Evolutionary conservation across 2,329 filamentous ascomycete genomes (phyloP), one percentile per base, ranked within the genome.

Genomic region (Venturia asperata): DNA sequence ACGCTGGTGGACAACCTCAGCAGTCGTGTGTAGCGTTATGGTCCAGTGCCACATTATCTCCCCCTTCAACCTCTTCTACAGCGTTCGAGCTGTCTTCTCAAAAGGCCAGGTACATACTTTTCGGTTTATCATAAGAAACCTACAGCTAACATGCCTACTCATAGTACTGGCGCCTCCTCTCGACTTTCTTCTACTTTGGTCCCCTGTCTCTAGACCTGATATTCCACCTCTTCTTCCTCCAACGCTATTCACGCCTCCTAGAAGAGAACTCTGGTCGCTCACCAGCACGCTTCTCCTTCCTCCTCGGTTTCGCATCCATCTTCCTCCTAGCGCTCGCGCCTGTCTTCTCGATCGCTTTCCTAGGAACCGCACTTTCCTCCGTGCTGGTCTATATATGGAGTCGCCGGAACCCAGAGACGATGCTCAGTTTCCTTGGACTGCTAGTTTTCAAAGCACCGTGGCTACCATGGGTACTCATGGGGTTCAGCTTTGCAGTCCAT

Each of bases 381-480:
- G 96, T 91, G 6, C 82, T 99, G 67, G 93, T 97, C 65, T 99
- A 99, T 76, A 97, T 99, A 72, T 99, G 94, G 94, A 94, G 92
- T 68, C 85, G 94, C 64, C 87, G 93, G 66, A 97, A 99, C 74
- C 93, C 94, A 0, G 91, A 97, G 68, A 95, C 92, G 0, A 83
- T 91, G 66, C 82, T 99, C 17, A 96, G 91, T 69, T 81, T 96
- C 75, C 79, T 99, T 5, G 94, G 94, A 0, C 75, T 99, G 61
- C 77, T 97, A 52, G 90, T 94, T 1, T 97, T 99, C 77, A 91
- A 90, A 5, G 94, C 94, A 27, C 94, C 94, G 0, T 97, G 95
- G 76, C 80, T 99, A 58, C 94, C 94, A 0, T 97, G 93, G 92
- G 93, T 99, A 2, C 77, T 99, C 72, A 92, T 97, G 84, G 88